A percentile compares a stretch with the other conserved stretches of the same genome.
Conservation (phyloP, 2,329 filamentous ascomycete genomes). For the Cercospora beticola region DNA sequence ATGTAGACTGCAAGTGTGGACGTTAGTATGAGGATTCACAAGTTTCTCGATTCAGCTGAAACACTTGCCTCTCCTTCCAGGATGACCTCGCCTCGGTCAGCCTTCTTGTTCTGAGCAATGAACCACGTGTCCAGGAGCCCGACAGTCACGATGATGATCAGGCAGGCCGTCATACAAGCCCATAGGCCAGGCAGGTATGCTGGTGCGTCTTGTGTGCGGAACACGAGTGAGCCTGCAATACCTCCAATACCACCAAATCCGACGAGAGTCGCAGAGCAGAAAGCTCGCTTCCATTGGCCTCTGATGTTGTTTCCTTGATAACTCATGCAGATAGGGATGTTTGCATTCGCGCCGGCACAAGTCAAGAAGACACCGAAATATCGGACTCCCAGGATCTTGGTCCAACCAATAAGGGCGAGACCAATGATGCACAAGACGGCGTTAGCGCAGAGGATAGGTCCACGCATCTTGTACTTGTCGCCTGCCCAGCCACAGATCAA, state of each 20-base stretch:
- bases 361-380: conserved; percentile 75
- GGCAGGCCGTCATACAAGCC: conserved; percentile 28
- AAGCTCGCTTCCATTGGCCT: conserved; percentile 82
- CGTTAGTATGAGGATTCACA: neutral
- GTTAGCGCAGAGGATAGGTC: conserved; percentile 33
- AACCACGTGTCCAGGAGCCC: conserved; percentile 25
- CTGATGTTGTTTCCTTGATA: conserved; percentile 86
- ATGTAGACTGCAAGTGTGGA: neutral
- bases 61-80: conserved; percentile 28
- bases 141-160: conserved; percentile 29
- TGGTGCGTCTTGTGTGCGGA: conserved; percentile 26
- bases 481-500: conserved; percentile 30
- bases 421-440: conserved; percentile 32
- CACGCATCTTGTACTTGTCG: conserved; percentile 34
- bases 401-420: conserved; percentile 31
- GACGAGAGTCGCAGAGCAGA: conserved; percentile 72
- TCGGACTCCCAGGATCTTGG: conserved; percentile 25
- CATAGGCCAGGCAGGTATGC: conserved; percentile 29
- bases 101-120: conserved; percentile 25
- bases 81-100: conserved; percentile 21
- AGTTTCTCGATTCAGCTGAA: neutral
- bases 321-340: conserved; percentile 69
- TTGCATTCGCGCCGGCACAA: conserved; percentile 74
- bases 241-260: conserved; percentile 58
- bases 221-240: conserved; percentile 25